Base-by-base conservation (phyloP, 352 stramenopile species). In the Paralagenidium karlingii region DNA sequence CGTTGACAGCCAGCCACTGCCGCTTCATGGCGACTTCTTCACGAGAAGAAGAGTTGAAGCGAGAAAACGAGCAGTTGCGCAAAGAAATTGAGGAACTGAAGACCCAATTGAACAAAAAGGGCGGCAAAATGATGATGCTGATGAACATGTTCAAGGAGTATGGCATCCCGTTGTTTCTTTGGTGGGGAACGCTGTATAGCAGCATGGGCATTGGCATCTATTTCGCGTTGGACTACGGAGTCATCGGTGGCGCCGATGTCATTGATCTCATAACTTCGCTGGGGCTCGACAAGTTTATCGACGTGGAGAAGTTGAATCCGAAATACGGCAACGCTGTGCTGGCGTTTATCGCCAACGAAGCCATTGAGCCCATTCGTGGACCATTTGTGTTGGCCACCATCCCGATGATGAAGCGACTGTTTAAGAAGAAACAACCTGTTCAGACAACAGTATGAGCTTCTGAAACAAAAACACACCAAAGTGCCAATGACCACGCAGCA, bases 301-400 rank as follows among this genome's bases (percentile, higher is more conserved):
- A 91, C 54, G 57, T 78, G 6, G 50, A 61, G 39, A 57, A 55
- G 20, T 51, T 94, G 11, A 75, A 93, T 63, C 82, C 82, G 25
- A 86, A 64, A 34, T 80, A 93, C 47, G 77, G 80, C 28, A 93
- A 93, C 58, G 71, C 91, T 24, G 78, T 78, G 44, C 65, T 93
- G 34, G 76, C 82, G 24, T 58, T 89, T 26, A 63, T 93, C 15
- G 55, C 90, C 37, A 94, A 94, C 63, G 82, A 94, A 49, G 67
- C 49, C 36, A 38, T 93, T 38, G 82, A 94, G 53, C 55, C 83
- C 22, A 46, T 94, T 18, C 82, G 82, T 13, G 87, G 93, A 51
- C 75, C 82, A n/a, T 63, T 94, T 32, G 74, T 69, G 27, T 45
- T 94, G 22, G 80, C 80, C 10, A 94, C 82, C 25, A 64, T 91